phyloP scores from a whole-genome alignment of 805 yeast genomes.

The Dipodascus albidus region DNA sequence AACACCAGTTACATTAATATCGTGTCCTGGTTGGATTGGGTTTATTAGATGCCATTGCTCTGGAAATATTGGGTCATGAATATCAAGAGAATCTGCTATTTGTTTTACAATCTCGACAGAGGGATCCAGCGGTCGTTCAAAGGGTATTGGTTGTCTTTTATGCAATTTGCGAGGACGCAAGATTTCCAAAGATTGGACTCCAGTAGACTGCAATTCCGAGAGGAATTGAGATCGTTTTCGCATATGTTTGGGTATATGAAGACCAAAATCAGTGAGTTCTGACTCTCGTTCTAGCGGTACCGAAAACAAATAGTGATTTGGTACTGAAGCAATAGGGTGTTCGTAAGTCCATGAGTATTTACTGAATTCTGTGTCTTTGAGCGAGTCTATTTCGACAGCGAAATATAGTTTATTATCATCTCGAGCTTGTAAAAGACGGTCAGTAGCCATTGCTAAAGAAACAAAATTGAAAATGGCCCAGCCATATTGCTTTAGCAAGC shows the following conservation, averaged over 20 bases:
- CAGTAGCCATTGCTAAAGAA: not conserved
- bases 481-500: not conserved
- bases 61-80: constrained; percentile 72
- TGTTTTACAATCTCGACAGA: constrained; percentile 5
- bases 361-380: constrained; percentile 11
- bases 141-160: constrained; percentile 12
- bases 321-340: constrained; percentile 50
- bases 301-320: constrained; percentile 59
- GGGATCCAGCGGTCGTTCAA: constrained; percentile 11
- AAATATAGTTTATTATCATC: constrained; percentile 46
- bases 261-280: constrained; percentile 30
- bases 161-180: constrained; percentile 9
- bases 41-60: constrained; percentile 92
- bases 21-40: constrained; percentile 61
- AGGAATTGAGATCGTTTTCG: not conserved
- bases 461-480: not conserved
- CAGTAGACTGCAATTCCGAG: constrained; percentile 9
- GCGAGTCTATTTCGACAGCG: constrained; percentile 40
- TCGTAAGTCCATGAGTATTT: constrained; percentile 41
- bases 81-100: constrained; percentile 42
- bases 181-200: constrained; percentile 29
- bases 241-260: constrained; percentile 36
- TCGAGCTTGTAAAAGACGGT: constrained; percentile 16
- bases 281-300: constrained; percentile 21
- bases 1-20: constrained; percentile 73